These are phyloP conservation scores for Coleophoma cylindrospora DNA, from an alignment of 2,329 filamentous ascomycete genomes.

Conservation along the genomic window DNA sequence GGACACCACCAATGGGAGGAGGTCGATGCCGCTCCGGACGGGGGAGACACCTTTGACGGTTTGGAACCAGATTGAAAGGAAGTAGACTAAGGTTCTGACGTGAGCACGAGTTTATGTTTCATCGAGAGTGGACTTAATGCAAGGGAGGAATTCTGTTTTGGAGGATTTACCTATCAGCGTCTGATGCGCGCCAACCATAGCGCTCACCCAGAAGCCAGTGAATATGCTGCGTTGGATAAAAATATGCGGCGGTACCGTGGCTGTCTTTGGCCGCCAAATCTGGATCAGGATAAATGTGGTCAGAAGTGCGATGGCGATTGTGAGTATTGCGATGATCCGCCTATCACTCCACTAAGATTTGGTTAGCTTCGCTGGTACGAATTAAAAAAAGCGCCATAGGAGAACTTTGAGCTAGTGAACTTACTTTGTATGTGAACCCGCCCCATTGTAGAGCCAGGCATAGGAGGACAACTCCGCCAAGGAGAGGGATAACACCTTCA, in stretches of 20 bases:
- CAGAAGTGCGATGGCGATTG: conserved; percentile 20
- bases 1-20: conserved; percentile 26
- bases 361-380: not conserved
- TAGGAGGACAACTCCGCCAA: conserved; percentile 34
- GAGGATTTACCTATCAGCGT: conserved; percentile 5
- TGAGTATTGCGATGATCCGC: conserved; percentile 27
- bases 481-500: conserved; percentile 27
- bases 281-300: conserved; percentile 26
- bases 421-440: conserved; percentile 27
- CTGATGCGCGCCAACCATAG: conserved; percentile 3
- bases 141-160: not conserved
- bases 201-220: conserved; percentile 14
- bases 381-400: conserved; percentile 7
- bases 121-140: not conserved
- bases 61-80: conserved; percentile 43
- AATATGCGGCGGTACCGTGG: conserved; percentile 32
- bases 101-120: not conserved
- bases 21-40: conserved; percentile 34
- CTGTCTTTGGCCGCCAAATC: conserved; percentile 26
- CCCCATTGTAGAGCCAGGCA: conserved; percentile 41
- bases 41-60: conserved; percentile 35
- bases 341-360: conserved; percentile 6
- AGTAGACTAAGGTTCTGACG: conserved; percentile 26
- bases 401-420: not conserved
- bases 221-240: conserved; percentile 27